phyloP scores from a whole-genome alignment of 1,284 basidiomycete species.

The Naganishia sp. region DNA sequence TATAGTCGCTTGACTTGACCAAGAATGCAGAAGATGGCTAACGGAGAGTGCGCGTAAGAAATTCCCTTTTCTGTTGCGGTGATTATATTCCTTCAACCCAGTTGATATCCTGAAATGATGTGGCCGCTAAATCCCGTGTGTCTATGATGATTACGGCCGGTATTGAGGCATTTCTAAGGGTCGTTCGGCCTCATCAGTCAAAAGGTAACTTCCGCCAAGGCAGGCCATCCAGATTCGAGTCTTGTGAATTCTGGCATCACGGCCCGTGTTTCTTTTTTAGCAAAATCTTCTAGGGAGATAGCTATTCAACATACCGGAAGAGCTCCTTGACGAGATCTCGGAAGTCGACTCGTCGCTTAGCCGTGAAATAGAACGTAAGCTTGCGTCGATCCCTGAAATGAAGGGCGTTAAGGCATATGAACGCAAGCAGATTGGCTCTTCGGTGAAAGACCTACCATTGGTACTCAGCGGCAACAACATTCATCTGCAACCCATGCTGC shows the following conservation, averaged over 20 bases:
- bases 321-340: slow-evolving; percentile 89
- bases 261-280: too few species aligned
- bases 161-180: neutral
- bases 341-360: slow-evolving; percentile 95
- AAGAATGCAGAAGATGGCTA: neutral
- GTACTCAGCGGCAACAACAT: slow-evolving; percentile 96
- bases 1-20: slow-evolving; percentile 1
- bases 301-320: slow-evolving; percentile 64
- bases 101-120: neutral
- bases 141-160: neutral
- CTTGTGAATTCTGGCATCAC: slow-evolving; percentile 64
- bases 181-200: slow-evolving; percentile 23
- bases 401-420: slow-evolving; percentile 18
- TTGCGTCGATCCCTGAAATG: slow-evolving; percentile 84
- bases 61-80: neutral
- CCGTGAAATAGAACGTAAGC: slow-evolving; percentile 95
- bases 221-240: slow-evolving; percentile 77
- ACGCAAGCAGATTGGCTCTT: neutral
- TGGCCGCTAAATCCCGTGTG: neutral
- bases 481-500: slow-evolving; percentile 93
- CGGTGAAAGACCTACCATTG: slow-evolving; percentile 67
- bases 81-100: neutral
- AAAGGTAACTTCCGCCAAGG: slow-evolving; percentile 33
- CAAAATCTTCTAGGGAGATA: too few species aligned
- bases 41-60: neutral